Base-by-base conservation (phyloP, 805 yeast genomes). In the Pichia pseudocactophila region DNA sequence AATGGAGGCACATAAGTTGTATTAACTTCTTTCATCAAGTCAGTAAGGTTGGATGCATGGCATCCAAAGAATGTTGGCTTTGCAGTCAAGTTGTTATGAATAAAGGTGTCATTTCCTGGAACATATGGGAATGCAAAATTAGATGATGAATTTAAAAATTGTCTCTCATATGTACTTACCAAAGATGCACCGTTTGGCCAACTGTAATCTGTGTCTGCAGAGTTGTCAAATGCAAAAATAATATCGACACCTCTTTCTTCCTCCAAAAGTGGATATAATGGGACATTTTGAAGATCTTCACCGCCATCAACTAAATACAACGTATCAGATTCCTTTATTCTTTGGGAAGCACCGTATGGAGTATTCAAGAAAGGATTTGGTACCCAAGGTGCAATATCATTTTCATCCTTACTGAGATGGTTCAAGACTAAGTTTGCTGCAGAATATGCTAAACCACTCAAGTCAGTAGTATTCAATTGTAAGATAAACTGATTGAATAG, bases 31-130 rank as follows among this genome's bases (percentile, higher is more conserved):
- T 69, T 65, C 35, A 68, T 57, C 46, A 80, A 65, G 13, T 60
- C 64, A 7, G 88, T 77, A 56, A 80, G 63, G 55, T 83, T 82
- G 1, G 62, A 50, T 4, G 84, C 70, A 55, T 82, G 73, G 62
- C 96, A 86, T 28, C 96, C 96, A 58, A 87, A 87, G 65, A 87
- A 86, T 1, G 82, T 70, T 39, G 95, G 95, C 46, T 64, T 71
- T 9, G 79, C 66, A 13, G 85, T 80, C 48, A 85, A 66, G 44
- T 82, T 82, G 49, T 65, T 52, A 45, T 71, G 70, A 20, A 74
- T 55, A 59, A 85, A 82, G 0, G 88, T 72, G 35, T 69, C 62
- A 22, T 58, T 64, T 57, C 78, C 89, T 11, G 95, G 95, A 42
- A 86, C 89, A 51, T 82, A 75, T 9, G 95, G 95, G 70, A 82